Evolutionary conservation across 495 filamentous ascomycete genomes (phyloP), one percentile per base, ranked within the genome.

Genomic region (Darksidea phi): DNA sequence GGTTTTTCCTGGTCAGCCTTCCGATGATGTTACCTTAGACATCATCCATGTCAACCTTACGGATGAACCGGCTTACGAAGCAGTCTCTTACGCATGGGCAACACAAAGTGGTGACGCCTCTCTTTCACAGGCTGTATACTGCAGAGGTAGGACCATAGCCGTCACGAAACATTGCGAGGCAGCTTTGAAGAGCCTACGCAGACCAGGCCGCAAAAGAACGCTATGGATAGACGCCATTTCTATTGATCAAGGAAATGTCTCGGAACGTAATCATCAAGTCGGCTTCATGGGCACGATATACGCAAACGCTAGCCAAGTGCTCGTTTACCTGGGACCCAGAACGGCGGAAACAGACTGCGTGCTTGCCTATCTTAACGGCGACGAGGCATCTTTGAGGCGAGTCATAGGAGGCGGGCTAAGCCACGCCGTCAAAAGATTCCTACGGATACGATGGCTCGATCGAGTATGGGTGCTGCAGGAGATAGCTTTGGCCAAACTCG

Each of bases 311-410:
- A n/a, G n/a, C 2, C 48, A 55, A 26, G 56, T 61, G 15, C 25
- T 63, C 26, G 60, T 68, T 20, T 73, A 70, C 61, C 49, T 73
- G 13, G 70, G 71, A 6, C 15, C 54, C 28, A 4, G 37, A 8
- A 15, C 4, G n/a, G 8, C 6, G 37, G 7, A 8, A 15, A 45
- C 38, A 25, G 38, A 56, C 36, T 15, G 25, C 6, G 20, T 50
- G 10, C 17, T 50, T 6, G 36, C 7, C 36, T 38, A 38, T 38
- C 36, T 38, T 7, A 15, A 38, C 36, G 36, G 36, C 7, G 15
- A 38, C 15, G 6, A 7, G 5, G 10, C 23, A 24, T 5, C 24
- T 10, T 6, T 24, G 6, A 5, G 17, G 15, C 6, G 10, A 6
- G 24, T 10, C 17, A 32, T 8, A 8, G 28, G 6, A 23, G 21